Evolutionary conservation across 2,329 filamentous ascomycete species (phyloP).

Genomic region (Escovopsis weberi): DNA sequence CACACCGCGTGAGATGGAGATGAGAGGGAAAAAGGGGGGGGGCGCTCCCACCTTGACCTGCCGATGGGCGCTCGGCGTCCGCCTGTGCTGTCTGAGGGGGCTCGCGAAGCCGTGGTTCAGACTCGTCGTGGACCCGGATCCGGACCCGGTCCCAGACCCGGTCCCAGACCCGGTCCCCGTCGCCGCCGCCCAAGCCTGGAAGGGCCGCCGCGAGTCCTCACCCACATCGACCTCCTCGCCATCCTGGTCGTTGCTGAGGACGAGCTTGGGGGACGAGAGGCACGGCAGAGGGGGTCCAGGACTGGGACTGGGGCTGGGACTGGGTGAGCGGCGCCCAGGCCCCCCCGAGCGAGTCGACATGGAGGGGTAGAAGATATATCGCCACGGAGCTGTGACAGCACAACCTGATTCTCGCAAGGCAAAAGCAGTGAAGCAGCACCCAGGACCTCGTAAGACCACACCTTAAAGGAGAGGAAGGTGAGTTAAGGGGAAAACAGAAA

Average conservation of each 20-base stretch:
- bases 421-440: no score
- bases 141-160: conserved; percentile 20
- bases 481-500: no score
- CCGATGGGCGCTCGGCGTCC: conserved; percentile 42
- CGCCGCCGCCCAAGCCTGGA: background rate
- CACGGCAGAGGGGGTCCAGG: background rate
- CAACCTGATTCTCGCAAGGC: no score
- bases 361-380: no score
- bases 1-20: no score
- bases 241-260: conserved; percentile 13
- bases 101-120: conserved; percentile 30
- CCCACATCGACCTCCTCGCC: conserved; percentile 1
- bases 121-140: conserved; percentile 26
- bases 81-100: conserved; percentile 41
- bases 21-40: background rate
- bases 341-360: no score
- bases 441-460: no score
- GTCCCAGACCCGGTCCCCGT: conserved; percentile 19
- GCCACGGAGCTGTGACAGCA: no score
- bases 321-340: no score
- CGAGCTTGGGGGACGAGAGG: conserved; percentile 17
- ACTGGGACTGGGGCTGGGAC: no score
- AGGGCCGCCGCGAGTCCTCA: conserved; percentile 2
- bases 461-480: no score
- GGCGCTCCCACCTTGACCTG: conserved; percentile 35